Evolutionary conservation across 345 rosid species (phyloP).

Genomic region (Salix viminalis): DNA sequence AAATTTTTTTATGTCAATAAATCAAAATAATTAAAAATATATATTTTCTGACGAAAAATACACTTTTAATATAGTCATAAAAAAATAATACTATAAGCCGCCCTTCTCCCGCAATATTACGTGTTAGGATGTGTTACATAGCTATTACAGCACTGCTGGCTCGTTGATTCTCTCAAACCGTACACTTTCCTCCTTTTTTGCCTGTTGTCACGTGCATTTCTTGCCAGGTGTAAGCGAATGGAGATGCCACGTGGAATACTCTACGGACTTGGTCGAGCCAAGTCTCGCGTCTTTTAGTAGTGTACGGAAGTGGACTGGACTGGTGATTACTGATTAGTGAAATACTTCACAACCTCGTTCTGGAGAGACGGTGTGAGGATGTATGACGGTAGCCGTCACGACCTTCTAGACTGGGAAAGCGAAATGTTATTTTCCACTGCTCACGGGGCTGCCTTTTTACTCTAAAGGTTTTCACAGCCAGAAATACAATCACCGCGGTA

Average conservation of each 20-base stretch:
- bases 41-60: no score
- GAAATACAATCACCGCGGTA: neutral
- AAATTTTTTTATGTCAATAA: no score
- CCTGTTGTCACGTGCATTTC: neutral
- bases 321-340: neutral
- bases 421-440: neutral
- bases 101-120: neutral
- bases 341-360: neutral
- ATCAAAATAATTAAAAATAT: no score
- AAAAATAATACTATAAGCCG: no score
- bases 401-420: neutral
- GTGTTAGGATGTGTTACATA: neutral
- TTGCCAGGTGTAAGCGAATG: neutral
- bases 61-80: no score
- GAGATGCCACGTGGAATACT: neutral
- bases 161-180: neutral
- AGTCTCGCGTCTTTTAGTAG: neutral
- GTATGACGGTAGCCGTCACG: neutral
- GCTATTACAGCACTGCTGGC: neutral
- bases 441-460: conserved; percentile 7
- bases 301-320: neutral
- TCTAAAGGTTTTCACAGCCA: neutral
- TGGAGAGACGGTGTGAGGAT: neutral
- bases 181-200: neutral
- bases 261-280: neutral